These are phyloP conservation scores for Colletotrichum sp. DNA, from an alignment of 2,329 filamentous ascomycete species.

Conservation along the genomic window DNA sequence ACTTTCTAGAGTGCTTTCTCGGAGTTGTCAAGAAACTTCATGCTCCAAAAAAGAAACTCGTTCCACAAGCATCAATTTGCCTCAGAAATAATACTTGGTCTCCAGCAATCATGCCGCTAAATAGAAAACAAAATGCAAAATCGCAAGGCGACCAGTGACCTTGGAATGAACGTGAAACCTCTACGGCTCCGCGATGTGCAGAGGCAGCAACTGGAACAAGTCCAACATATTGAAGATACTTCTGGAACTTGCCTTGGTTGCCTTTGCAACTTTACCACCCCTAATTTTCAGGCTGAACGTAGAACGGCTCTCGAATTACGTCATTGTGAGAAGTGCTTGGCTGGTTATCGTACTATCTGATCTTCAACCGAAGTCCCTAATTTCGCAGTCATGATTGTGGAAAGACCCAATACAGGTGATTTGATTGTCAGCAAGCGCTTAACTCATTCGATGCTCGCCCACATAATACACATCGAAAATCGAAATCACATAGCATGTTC, in stretches of 20 bases:
- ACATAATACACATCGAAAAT: not conserved
- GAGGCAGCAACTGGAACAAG: not conserved
- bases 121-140: not conserved
- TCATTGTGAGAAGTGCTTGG: not conserved
- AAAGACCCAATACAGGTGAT: not conserved
- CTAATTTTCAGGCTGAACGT: not conserved
- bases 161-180: not conserved
- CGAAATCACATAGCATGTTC: not conserved
- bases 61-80: too few species aligned
- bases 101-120: too few species aligned
- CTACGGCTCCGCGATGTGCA: not conserved
- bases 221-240: not conserved
- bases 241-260: not conserved
- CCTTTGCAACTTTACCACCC: rapidly evolving
- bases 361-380: rapidly evolving
- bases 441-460: not conserved
- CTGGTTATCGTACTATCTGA: not conserved
- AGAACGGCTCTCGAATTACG: not conserved
- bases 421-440: not conserved
- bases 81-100: too few species aligned
- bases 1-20: too few species aligned
- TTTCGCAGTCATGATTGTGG: rapidly evolving
- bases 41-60: too few species aligned
- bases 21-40: too few species aligned
- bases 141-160: not conserved